phyloP scores from a whole-genome alignment of 1,284 basidiomycete genomes.

The Leccinum pachyderme region DNA sequence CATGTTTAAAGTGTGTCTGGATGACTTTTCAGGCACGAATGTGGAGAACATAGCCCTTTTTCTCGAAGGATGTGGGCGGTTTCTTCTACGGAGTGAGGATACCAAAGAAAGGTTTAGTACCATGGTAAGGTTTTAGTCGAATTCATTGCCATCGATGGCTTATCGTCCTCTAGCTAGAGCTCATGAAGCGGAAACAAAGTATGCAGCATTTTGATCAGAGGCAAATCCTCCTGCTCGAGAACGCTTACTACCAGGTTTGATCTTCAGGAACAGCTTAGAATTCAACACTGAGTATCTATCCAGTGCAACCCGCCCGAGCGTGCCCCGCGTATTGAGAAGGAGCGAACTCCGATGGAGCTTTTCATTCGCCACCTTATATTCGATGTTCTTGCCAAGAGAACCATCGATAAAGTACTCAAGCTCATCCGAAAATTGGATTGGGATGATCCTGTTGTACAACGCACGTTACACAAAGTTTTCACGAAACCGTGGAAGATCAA shows the following conservation, averaged over 20 bases:
- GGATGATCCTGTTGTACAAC: conserved; percentile 68
- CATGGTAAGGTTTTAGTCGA: conserved; percentile 52
- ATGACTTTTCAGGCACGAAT: conserved; percentile 91
- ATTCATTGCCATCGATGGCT: conserved; percentile 1
- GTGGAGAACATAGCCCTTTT: conserved; percentile 92
- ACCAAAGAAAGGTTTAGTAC: conserved; percentile 83
- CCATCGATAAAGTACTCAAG: conserved; percentile 90
- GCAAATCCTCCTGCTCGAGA: conserved; percentile 88
- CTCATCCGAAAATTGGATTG: conserved; percentile 93
- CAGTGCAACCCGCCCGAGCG: conserved; percentile 98
- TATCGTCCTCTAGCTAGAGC: conserved; percentile 65
- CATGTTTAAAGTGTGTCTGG: conserved; percentile 94
- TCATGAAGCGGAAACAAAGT: conserved; percentile 92
- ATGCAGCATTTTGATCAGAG: conserved; percentile 91
- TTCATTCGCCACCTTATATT: conserved; percentile 94
- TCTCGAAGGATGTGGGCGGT: conserved; percentile 93
- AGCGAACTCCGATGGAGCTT: conserved; percentile 84
- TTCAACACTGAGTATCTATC: conserved; percentile 10
- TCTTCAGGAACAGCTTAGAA: background rate
- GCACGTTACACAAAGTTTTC: conserved; percentile 75
- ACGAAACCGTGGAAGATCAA: conserved; percentile 97
- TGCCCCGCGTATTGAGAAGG: conserved; percentile 79
- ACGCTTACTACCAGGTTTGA: conserved; percentile 93
- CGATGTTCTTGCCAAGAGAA: conserved; percentile 87
- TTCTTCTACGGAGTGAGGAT: conserved; percentile 83